Percentiles rank a stretch among this genome's conserved stretches.
Evolutionary conservation across 140 eudicot species (phyloP).

Genomic region (Senecio squalidus): DNA sequence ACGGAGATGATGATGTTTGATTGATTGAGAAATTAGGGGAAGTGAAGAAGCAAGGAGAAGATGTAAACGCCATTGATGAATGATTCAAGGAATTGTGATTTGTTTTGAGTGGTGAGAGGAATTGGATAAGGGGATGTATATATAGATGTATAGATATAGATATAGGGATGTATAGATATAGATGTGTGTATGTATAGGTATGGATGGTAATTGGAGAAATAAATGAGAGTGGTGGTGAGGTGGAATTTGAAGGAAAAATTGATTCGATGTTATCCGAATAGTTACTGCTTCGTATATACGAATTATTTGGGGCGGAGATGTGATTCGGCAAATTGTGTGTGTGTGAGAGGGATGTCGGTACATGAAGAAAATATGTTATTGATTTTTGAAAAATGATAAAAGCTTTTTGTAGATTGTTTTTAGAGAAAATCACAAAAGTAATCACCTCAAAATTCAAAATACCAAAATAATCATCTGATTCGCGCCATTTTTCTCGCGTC

Average conservation of each 20-base stretch:
- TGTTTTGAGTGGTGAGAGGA: slow-evolving; percentile 7
- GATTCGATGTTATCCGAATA: slow-evolving; percentile 6
- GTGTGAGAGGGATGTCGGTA: not conserved
- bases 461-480: no score
- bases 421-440: not conserved
- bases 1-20: slow-evolving; percentile 5
- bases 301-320: not conserved
- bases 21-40: slow-evolving; percentile 27
- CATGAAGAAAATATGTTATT: not conserved
- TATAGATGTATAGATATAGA: not conserved
- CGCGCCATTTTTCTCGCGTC: no score
- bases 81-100: not conserved
- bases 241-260: not conserved
- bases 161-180: not conserved
- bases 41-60: slow-evolving; percentile 22
- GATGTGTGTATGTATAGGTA: not conserved
- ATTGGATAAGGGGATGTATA: slow-evolving; percentile 24
- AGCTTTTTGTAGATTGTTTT: not conserved
- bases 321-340: not conserved
- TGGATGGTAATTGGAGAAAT: not conserved
- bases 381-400: not conserved
- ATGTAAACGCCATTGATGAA: slow-evolving; percentile 28
- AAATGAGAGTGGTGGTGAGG: not conserved
- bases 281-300: not conserved
- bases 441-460: no score